Conservation (phyloP, 257 asterid species). For the Datura wrightii region DNA sequence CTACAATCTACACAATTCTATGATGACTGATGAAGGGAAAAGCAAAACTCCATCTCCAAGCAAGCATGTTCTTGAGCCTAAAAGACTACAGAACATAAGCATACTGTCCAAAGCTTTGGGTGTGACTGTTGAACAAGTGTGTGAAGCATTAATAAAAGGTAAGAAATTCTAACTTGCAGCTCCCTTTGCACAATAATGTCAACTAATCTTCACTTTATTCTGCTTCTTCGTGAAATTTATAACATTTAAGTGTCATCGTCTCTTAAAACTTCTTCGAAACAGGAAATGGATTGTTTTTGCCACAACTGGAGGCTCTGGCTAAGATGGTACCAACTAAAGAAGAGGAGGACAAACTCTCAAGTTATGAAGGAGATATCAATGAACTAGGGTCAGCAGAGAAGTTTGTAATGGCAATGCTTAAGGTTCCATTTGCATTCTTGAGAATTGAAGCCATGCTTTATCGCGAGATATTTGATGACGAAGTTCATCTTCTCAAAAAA, state of each 20-base stretch:
- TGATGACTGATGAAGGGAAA: conserved; percentile 64
- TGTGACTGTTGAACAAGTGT: conserved; percentile 76
- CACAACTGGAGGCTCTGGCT: conserved; percentile 85
- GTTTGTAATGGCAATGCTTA: conserved; percentile 74
- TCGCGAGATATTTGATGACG: conserved; percentile 85
- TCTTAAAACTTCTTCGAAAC: conserved; percentile 28
- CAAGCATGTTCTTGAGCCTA: conserved; percentile 93
- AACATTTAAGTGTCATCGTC: neutral
- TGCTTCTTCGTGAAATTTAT: neutral
- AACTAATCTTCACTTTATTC: neutral
- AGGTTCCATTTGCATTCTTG: conserved; percentile 73
- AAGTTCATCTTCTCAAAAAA: conserved; percentile 77
- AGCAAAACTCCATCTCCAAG: conserved; percentile 87
- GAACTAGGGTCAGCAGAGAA: conserved; percentile 90
- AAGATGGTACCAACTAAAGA: conserved; percentile 92
- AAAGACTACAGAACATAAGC: conserved; percentile 89
- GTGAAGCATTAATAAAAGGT: conserved; percentile 79
- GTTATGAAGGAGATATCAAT: conserved; percentile 67
- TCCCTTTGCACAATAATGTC: neutral
- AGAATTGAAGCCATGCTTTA: conserved; percentile 93
- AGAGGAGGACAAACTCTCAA: conserved; percentile 74
- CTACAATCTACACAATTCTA: conserved; percentile 72
- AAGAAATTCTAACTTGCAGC: neutral
- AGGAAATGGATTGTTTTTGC: conserved; percentile 87
- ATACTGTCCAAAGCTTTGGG: conserved; percentile 89